Percentiles rank a stretch among this genome's conserved stretches.
Evolutionary conservation across 805 yeast genomes (phyloP).

Genomic region (Saturnispora serradocipensis): DNA sequence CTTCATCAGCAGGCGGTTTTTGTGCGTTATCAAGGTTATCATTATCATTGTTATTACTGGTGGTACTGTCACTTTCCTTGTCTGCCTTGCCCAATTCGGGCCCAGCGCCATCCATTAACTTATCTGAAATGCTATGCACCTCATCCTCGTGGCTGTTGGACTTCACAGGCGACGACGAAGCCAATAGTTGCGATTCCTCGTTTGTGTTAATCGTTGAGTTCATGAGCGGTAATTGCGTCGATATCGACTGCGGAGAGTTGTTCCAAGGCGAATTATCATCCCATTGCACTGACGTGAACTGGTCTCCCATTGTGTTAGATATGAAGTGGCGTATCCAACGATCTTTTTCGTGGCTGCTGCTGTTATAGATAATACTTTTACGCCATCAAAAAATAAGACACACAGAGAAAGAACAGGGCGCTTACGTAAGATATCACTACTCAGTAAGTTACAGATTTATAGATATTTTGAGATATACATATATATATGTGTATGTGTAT

Average conservation of each 20-base stretch:
- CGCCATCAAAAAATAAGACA: neutral
- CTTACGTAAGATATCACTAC: neutral
- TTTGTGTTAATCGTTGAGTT: neutral
- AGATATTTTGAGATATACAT: neutral
- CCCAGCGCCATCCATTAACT: neutral
- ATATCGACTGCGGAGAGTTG: neutral
- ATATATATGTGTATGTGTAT: too few species aligned
- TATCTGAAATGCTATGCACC: neutral
- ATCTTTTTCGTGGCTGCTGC: neutral
- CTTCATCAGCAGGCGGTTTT: neutral
- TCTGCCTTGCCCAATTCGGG: neutral
- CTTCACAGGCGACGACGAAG: constrained; percentile 17
- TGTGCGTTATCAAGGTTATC: neutral
- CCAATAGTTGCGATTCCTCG: neutral
- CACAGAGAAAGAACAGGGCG: neutral
- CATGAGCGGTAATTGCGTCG: neutral
- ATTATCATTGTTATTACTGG: neutral
- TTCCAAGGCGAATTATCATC: constrained; percentile 23
- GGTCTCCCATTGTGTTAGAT: constrained; percentile 29
- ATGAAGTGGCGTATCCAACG: neutral
- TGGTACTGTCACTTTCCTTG: neutral
- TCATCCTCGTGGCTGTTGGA: neutral
- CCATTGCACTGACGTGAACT: constrained; percentile 51
- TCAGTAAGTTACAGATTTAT: neutral
- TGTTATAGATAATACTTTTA: neutral